phyloP scores from a whole-genome alignment of 176 grass and related monocot species.

The Cenchrus purpureus region DNA sequence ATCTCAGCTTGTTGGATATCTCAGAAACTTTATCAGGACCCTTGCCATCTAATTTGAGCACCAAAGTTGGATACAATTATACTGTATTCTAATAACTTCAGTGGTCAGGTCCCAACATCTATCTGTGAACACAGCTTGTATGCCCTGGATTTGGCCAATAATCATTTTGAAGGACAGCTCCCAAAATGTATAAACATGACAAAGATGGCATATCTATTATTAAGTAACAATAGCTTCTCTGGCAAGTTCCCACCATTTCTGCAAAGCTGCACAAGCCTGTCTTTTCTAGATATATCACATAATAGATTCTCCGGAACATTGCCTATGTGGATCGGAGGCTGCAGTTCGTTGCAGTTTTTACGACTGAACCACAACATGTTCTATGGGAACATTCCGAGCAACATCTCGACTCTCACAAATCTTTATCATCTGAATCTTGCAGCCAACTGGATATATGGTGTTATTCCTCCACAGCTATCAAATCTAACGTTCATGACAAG shows the following conservation, averaged over 20 bases:
- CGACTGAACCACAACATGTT: slow-evolving; percentile 1
- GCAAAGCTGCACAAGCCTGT: neutral
- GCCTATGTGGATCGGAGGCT: slow-evolving; percentile 9
- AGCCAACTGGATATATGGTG: neutral
- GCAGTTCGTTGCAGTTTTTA: neutral
- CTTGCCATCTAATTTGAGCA: neutral
- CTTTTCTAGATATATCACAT: slow-evolving; percentile 23
- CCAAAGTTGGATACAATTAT: neutral
- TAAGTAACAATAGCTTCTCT: slow-evolving; percentile 24
- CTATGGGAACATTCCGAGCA: neutral
- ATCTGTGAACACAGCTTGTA: neutral
- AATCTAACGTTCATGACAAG: neutral
- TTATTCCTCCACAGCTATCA: neutral
- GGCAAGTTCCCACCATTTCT: slow-evolving; percentile 5
- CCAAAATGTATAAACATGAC: neutral
- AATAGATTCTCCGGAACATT: slow-evolving; percentile 40
- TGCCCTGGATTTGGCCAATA: slow-evolving; percentile 21
- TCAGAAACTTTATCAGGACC: slow-evolving; percentile 4
- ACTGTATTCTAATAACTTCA: slow-evolving; percentile 30
- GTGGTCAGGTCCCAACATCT: slow-evolving; percentile 27
- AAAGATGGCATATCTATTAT: neutral
- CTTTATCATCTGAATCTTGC: slow-evolving; percentile 17
- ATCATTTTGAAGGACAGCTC: neutral
- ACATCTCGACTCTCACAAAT: neutral
- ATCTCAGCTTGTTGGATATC: neutral